Evolutionary conservation across 1,139 yeast genomes (phyloP).

Genomic region (Yamadazyma friedrichii): DNA sequence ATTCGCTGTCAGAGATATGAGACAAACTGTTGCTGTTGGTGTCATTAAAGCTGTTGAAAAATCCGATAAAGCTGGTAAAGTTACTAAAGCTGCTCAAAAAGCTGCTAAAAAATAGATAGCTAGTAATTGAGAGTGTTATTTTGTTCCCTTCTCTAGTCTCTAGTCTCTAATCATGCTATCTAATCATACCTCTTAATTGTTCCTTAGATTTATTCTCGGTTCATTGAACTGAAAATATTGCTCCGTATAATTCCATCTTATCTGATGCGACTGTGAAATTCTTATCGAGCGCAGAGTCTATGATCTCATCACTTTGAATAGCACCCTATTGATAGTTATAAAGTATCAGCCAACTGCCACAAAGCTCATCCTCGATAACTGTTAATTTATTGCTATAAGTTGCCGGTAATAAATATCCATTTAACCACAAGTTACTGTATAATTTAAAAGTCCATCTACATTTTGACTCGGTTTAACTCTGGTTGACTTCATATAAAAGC

Average conservation of each 20-base stretch:
- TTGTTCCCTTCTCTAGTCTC: neutral
- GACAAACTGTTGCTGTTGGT: conserved; percentile 99
- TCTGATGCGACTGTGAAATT: neutral
- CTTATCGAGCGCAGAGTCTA: neutral
- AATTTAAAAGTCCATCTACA: too few relatives aligned
- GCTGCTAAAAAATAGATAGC: conserved; percentile 84
- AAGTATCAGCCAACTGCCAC: too few relatives aligned
- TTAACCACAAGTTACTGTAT: neutral
- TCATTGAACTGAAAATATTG: too few relatives aligned
- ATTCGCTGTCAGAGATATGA: conserved; percentile 99
- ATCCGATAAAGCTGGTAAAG: conserved; percentile 95
- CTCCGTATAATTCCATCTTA: too few relatives aligned
- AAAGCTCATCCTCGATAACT: too few relatives aligned
- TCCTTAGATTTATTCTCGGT: too few relatives aligned
- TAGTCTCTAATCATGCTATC: neutral
- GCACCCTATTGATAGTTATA: neutral
- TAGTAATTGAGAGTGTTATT: conserved; percentile 5
- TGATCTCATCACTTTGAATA: neutral
- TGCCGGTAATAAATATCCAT: neutral
- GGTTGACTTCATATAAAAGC: conserved; percentile 6
- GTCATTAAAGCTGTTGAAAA: conserved; percentile 98
- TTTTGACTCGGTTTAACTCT: conserved; percentile 4
- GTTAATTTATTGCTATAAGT: neutral
- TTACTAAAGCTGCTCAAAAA: conserved; percentile 99
- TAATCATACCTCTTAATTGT: too few relatives aligned